These are phyloP conservation scores for Powellomyces hirtus DNA, from an alignment of 192 early-diverging fungal species.

Conservation along the genomic window DNA sequence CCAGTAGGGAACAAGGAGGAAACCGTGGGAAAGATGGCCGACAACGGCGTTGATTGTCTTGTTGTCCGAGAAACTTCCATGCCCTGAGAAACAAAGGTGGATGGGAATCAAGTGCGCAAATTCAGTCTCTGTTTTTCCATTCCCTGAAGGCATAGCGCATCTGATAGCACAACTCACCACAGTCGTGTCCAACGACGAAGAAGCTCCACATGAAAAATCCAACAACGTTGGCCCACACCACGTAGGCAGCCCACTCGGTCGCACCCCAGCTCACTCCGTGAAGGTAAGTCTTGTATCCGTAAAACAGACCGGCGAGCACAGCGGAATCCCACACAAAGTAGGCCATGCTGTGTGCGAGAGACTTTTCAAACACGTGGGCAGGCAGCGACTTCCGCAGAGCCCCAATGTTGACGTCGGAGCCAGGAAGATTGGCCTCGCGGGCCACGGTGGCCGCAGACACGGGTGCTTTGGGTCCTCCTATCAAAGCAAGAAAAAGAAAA, in stretches of 20 bases:
- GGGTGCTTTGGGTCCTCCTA: too few species aligned
- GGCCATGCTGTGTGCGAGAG: conserved; percentile 16
- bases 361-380: conserved; percentile 41
- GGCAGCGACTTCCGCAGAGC: conserved; percentile 39
- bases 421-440: conserved; percentile 1
- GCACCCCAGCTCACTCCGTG: not conserved
- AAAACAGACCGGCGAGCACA: conserved; percentile 33
- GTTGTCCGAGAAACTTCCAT: conserved; percentile 35
- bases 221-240: conserved; percentile 17
- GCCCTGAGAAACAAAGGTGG: too few species aligned
- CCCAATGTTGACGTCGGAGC: conserved; percentile 29
- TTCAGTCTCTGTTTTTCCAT: too few species aligned
- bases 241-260: conserved; percentile 12
- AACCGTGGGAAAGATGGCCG: conserved; percentile 44
- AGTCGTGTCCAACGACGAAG: conserved; percentile 48
- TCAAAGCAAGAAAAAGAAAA: too few species aligned
- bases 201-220: conserved; percentile 47
- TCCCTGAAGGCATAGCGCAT: too few species aligned
- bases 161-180: too few species aligned
- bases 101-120: too few species aligned
- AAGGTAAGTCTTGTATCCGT: conserved; percentile 20
- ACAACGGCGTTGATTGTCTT: conserved; percentile 38
- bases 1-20: conserved; percentile 44
- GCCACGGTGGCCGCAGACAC: too few species aligned
- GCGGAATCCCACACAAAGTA: conserved; percentile 33